Base-by-base conservation (phyloP, 2,329 filamentous ascomycete species). In the Colletotrichum kahawae region DNA sequence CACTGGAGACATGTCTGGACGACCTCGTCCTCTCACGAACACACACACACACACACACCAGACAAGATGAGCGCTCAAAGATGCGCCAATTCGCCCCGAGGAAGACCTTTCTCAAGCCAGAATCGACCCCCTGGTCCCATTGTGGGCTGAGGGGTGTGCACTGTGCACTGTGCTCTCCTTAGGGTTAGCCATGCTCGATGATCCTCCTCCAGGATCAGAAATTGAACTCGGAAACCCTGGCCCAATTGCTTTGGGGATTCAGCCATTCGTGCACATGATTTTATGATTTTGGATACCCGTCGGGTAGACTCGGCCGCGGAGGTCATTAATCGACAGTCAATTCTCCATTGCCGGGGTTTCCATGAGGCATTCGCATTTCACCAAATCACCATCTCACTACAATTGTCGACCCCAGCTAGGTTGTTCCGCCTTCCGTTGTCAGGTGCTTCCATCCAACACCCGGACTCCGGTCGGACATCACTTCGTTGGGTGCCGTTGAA, bases 121-220 rank as follows among this genome's bases (percentile, higher is more conserved):
- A 48, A n/a, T 34, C 65, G 21, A 33, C 29, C 59, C 67, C 65
- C 38, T 34, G 33, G 33, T 34, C 27, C 63, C 31, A n/a, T 38
- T 60, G 48, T 21, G 63, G 43, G 36, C 54, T 62, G 71, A 71
- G 67, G 56, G 67, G 67, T 43, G 57, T 56, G 64, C 21, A 36
- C 18, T 56, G 51, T 75, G 72, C 59, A 73, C 73, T 69, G 73
- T 73, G 73, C 73, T 56, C 54, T 66, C 14, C 31, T 38, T 48
- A 67, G 63, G 65, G 68, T 73, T 71, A 51, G 67, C 56, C 67
- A 64, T 63, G 60, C 70, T 67, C 36, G 63, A 71, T 75, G 67
- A 76, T 76, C 65, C 59, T 54, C 74, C 65, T 76, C 74, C 38
- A 54, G 74, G 74, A 74, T 76, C 71, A 74, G 74, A 76, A 70